Base-by-base conservation (phyloP, 352 stramenopile genomes). In the Detonula confervacea region DNA sequence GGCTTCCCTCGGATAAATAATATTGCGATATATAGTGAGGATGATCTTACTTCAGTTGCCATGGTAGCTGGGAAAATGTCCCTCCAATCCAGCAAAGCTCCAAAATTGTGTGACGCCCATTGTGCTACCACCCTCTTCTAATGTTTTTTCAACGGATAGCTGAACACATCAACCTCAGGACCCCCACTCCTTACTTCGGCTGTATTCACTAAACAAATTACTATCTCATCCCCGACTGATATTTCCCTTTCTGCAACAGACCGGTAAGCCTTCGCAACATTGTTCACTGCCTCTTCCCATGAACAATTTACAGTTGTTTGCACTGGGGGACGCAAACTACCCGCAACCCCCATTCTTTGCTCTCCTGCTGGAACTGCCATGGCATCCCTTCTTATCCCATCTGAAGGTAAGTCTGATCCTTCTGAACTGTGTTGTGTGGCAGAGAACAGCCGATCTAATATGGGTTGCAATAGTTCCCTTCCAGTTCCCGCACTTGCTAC, bases 191-290 rank as follows among this genome's bases (percentile, higher is more conserved):
- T 57, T 37, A 68, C 44, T 16, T 60, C 24, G 16, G 24, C 6
- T 61, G 52, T 46, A 30, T 76, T 66, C 12, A 87, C 37, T 4
- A 88, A 22, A 76, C 82, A 91, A 72, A 93, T 54, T 2, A 93
- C 82, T 27, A 93, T 46, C 24, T 85, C 77, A 75, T 93, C 88
- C 3, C 88, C 88, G 0, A 91, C 84, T 16, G 73, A 76, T 73
- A 92, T 93, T 65, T 93, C 86, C 75, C 88, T 77, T 73, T 93
- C 88, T 14, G 88, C 73, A 42, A 91, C 88, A 35, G 84, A 83
- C 66, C 71, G 77, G 78, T 90, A 93, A 1, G 64, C 86, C 75
- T 75, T 30, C 8, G 83, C 68, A 22, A 93, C 27, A 49, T 78
- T 80, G 3, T 57, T 8, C 9, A 91, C 61, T 0, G 88, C 84